These are phyloP conservation scores for Corynascus novoguineensis DNA, from an alignment of 495 filamentous ascomycete species.

Conservation along the genomic window DNA sequence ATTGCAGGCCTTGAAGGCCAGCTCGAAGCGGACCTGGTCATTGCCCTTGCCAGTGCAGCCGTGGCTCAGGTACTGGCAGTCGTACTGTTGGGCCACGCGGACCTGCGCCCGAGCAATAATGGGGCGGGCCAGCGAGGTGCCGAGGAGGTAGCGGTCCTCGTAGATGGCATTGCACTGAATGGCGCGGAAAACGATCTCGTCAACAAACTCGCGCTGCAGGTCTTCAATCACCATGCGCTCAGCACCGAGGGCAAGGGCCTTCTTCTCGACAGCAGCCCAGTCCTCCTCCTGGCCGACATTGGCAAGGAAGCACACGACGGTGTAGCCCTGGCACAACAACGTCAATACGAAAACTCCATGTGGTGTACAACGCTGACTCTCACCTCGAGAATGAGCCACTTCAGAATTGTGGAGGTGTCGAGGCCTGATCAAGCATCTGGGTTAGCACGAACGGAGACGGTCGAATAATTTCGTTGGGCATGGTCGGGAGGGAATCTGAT, in stretches of 20 bases:
- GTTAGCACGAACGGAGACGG: slow-evolving; percentile 9
- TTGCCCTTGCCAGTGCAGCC: slow-evolving; percentile 77
- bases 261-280: slow-evolving; percentile 50
- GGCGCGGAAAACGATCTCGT: slow-evolving; percentile 82
- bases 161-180: slow-evolving; percentile 86
- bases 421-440: slow-evolving; percentile 41
- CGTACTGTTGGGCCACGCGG: slow-evolving; percentile 60
- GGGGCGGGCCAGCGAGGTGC: slow-evolving; percentile 77
- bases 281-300: slow-evolving; percentile 51
- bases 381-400: slow-evolving; percentile 60
- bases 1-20: slow-evolving; percentile 51
- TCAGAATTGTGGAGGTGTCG: slow-evolving; percentile 54
- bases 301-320: slow-evolving; percentile 47
- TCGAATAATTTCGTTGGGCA: not conserved
- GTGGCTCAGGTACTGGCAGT: slow-evolving; percentile 64
- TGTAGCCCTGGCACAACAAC: slow-evolving; percentile 19
- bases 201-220: slow-evolving; percentile 71
- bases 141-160: slow-evolving; percentile 75
- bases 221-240: slow-evolving; percentile 58
- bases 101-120: slow-evolving; percentile 78
- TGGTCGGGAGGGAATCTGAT: not conserved
- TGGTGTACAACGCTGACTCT: not conserved
- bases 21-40: slow-evolving; percentile 66
- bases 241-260: slow-evolving; percentile 66
- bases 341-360: slow-evolving; percentile 39